Conservation (phyloP, 371 early-diverging fungal genomes). For the Syncephalastrum racemosum region DNA sequence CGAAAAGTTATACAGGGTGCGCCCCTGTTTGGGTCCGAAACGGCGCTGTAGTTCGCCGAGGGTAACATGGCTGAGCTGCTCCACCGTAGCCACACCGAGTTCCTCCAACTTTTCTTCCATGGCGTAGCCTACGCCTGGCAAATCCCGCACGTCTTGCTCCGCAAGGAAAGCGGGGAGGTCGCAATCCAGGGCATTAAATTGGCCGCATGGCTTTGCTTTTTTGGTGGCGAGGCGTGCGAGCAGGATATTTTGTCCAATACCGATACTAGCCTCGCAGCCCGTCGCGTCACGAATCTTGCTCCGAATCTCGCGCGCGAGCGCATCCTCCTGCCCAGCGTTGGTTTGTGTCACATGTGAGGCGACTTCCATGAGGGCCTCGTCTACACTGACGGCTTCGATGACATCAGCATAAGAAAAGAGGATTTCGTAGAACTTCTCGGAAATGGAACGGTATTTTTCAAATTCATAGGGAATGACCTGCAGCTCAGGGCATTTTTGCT, state of each 20-base stretch:
- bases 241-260: constrained; percentile 73
- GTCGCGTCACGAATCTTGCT: constrained; percentile 53
- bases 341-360: constrained; percentile 39
- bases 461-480: constrained; percentile 76
- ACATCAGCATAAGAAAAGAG: constrained; percentile 65
- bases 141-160: constrained; percentile 32
- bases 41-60: constrained; percentile 50
- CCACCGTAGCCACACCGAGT: constrained; percentile 47
- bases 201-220: constrained; percentile 83
- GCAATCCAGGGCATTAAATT: constrained; percentile 19
- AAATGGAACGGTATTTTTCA: constrained; percentile 71
- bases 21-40: constrained; percentile 75
- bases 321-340: constrained; percentile 34
- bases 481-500: constrained; percentile 61
- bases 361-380: constrained; percentile 79
- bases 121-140: constrained; percentile 50
- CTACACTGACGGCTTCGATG: constrained; percentile 80
- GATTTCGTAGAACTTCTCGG: constrained; percentile 69
- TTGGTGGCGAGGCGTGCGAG: constrained; percentile 79
- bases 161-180: constrained; percentile 33
- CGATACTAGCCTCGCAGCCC: constrained; percentile 72
- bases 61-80: constrained; percentile 48
- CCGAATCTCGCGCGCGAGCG: constrained; percentile 26
- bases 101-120: constrained; percentile 42
- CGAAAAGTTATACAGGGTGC: constrained; percentile 59